phyloP scores from a whole-genome alignment of 192 early-diverging fungal genomes.

The Gamsiella multidivaricata region DNA sequence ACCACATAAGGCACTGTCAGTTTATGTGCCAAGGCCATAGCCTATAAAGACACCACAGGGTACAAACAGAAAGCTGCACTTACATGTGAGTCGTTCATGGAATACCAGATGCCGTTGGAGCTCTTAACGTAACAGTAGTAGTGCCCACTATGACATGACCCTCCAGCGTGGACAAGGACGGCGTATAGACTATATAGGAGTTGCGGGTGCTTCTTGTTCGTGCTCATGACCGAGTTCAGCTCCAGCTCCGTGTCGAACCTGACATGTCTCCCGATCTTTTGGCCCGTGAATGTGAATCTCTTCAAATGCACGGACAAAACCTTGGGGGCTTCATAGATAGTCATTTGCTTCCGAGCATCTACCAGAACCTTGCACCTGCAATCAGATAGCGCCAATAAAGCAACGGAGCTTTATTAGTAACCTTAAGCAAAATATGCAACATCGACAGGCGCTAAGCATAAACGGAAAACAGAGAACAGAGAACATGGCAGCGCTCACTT shows the following conservation, averaged over 20 bases:
- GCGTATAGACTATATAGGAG: conserved; percentile 76
- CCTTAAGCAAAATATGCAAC: too few species aligned
- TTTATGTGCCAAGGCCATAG: too few species aligned
- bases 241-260: conserved; percentile 71
- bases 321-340: conserved; percentile 76
- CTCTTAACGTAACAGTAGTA: conserved; percentile 87
- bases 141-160: conserved; percentile 82
- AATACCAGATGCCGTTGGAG: conserved; percentile 82
- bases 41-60: background rate
- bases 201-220: conserved; percentile 26
- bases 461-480: conserved; percentile 3
- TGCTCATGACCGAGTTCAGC: conserved; percentile 71
- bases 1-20: background rate
- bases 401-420: too few species aligned
- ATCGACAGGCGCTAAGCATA: too few species aligned
- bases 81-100: conserved; percentile 79
- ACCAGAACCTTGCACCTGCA: conserved; percentile 81
- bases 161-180: conserved; percentile 84
- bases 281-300: conserved; percentile 75
- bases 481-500: conserved; percentile 26
- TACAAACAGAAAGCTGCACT: background rate
- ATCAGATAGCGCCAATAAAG: too few species aligned
- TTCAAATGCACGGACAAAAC: conserved; percentile 86
- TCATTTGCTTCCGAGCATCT: conserved; percentile 84
- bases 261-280: conserved; percentile 76